Evolutionary conservation across 2,329 filamentous ascomycete genomes (phyloP).

Genomic region (Fusarium pseudonygamai): DNA sequence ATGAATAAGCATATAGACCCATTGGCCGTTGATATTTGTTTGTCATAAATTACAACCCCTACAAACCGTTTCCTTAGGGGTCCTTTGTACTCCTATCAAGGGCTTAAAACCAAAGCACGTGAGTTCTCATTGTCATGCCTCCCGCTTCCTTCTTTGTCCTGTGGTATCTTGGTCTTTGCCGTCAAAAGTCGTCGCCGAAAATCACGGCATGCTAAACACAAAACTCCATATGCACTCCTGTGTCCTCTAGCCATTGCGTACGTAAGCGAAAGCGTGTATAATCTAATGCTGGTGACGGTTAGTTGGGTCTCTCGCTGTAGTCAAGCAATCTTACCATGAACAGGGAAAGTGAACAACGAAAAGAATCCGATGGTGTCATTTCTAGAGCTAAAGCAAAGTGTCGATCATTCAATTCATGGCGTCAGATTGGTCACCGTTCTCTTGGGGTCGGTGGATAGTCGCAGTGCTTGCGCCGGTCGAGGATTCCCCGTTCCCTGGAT

Average conservation of each 20-base stretch:
- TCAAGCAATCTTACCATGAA: constrained; percentile 27
- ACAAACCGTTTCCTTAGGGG: neutral
- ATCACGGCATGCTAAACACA: constrained; percentile 25
- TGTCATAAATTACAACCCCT: constrained; percentile 15
- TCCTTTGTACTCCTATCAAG: constrained; percentile 20
- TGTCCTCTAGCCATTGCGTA: constrained; percentile 31
- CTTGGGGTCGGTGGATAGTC: constrained; percentile 46
- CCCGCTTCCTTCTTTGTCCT: constrained; percentile 22
- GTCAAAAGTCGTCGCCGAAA: constrained; percentile 35
- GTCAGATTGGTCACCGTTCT: constrained; percentile 30
- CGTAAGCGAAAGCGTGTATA: constrained; percentile 14
- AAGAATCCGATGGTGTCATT: constrained; percentile 22
- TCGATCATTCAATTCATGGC: constrained; percentile 35
- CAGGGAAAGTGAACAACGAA: constrained; percentile 22
- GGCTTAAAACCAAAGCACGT: constrained; percentile 28
- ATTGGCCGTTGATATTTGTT: neutral
- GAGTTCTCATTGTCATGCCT: constrained; percentile 28
- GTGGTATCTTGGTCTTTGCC: constrained; percentile 38
- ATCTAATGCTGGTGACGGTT: constrained; percentile 25
- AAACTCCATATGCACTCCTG: constrained; percentile 33
- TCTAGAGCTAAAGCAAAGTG: constrained; percentile 21
- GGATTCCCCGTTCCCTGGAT: constrained; percentile 38
- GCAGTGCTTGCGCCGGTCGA: constrained; percentile 50
- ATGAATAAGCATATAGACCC: neutral
- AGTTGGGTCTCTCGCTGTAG: neutral